Conservation (phyloP, 768 basidiomycete species). For the Pholiota conissans region DNA sequence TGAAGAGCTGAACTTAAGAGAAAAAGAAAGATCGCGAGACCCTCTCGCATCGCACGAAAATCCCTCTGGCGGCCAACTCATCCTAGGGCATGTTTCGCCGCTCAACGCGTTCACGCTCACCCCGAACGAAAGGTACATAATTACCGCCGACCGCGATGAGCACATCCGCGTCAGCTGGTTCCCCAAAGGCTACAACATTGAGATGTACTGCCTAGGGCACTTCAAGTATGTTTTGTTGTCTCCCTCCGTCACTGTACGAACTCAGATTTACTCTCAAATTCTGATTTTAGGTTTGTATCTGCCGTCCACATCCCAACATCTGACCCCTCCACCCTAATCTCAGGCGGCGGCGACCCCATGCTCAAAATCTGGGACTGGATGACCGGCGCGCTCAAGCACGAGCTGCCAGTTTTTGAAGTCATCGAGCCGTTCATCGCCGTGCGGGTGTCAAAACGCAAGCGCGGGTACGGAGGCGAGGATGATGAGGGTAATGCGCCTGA, state of each 20-base stretch:
- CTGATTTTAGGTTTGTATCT: slow-evolving; percentile 70
- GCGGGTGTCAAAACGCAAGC: slow-evolving; percentile 30
- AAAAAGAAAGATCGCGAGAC: slow-evolving; percentile 30
- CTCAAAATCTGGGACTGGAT: slow-evolving; percentile 84
- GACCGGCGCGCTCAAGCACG: slow-evolving; percentile 51
- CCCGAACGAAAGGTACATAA: slow-evolving; percentile 66
- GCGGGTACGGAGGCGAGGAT: slow-evolving; percentile 31
- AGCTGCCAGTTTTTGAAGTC: slow-evolving; percentile 49
- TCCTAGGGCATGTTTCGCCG: slow-evolving; percentile 88
- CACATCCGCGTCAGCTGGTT: slow-evolving; percentile 92
- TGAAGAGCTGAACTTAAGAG: slow-evolving; percentile 18
- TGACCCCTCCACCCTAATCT: slow-evolving; percentile 56
- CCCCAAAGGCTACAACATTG: slow-evolving; percentile 83
- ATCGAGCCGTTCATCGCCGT: slow-evolving; percentile 53
- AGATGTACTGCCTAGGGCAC: slow-evolving; percentile 86
- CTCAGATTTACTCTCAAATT: neutral
- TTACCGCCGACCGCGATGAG: slow-evolving; percentile 94
- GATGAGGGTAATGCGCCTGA: slow-evolving; percentile 24
- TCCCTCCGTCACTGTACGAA: neutral
- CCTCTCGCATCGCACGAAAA: slow-evolving; percentile 64
- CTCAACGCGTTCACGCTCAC: slow-evolving; percentile 74
- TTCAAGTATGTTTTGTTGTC: slow-evolving; percentile 52
- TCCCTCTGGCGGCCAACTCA: slow-evolving; percentile 63
- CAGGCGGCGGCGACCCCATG: slow-evolving; percentile 83
- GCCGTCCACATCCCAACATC: slow-evolving; percentile 68